These are phyloP conservation scores for Atkinsonella texensis DNA, from an alignment of 2,329 filamentous ascomycete genomes.

Conservation along the genomic window DNA sequence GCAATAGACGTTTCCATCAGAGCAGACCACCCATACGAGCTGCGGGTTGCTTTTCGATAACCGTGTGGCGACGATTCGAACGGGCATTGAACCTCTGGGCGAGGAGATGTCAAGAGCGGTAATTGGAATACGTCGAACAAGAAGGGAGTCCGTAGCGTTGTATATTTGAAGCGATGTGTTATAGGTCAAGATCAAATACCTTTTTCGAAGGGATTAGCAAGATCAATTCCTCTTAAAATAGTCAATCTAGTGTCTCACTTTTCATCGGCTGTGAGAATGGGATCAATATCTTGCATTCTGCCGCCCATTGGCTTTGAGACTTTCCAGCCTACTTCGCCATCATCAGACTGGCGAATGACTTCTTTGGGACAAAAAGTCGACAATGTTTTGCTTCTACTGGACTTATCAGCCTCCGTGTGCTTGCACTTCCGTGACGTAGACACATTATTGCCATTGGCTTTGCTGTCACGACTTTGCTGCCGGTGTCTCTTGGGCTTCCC, in stretches of 20 bases:
- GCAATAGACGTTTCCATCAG: constrained; percentile 43
- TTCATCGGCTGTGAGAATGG: constrained; percentile 49
- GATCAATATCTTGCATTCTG: constrained; percentile 52
- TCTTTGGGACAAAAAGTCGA: constrained; percentile 12
- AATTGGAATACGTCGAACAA: constrained; percentile 59
- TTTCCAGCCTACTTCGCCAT: constrained; percentile 36
- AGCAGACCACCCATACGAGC: constrained; percentile 47
- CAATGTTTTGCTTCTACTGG: constrained; percentile 5
- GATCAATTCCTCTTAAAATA: not conserved
- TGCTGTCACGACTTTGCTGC: constrained; percentile 18
- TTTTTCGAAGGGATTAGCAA: constrained; percentile 18
- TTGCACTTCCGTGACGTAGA: not conserved
- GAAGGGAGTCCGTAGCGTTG: constrained; percentile 66
- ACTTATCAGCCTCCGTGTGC: constrained; percentile 5
- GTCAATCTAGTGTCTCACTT: constrained; percentile 31
- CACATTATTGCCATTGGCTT: constrained; percentile 13
- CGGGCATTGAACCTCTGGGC: constrained; percentile 13
- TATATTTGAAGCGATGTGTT: constrained; percentile 69
- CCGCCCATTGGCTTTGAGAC: constrained; percentile 54
- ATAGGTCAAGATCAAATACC: constrained; percentile 64
- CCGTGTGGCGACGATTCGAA: constrained; percentile 29
- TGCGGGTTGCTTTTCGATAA: constrained; percentile 28
- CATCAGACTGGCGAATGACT: constrained; percentile 16
- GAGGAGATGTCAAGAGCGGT: constrained; percentile 16
- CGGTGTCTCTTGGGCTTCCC: constrained; percentile 30